A percentile compares a stretch with the other conserved stretches of the same genome.
These are phyloP conservation scores for Xanthoconium separans DNA, from an alignment of 1,284 basidiomycete genomes.

Conservation along the genomic window DNA sequence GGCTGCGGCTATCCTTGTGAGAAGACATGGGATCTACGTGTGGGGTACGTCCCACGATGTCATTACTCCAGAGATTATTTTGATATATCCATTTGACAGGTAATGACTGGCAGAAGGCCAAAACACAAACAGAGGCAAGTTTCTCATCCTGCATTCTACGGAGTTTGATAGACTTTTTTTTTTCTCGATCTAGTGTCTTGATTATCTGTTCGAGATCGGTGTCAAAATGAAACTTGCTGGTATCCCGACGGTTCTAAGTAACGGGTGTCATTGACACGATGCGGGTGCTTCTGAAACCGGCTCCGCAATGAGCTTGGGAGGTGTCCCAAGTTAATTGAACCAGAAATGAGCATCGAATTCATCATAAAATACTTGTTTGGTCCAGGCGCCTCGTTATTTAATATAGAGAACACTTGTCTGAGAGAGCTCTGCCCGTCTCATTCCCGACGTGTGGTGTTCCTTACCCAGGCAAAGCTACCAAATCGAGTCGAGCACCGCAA, in stretches of 20 bases:
- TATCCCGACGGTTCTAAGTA: constrained; percentile 45
- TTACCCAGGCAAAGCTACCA: no score
- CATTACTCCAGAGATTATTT: neutral
- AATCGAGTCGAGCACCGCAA: neutral
- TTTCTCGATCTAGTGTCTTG: constrained; percentile 58
- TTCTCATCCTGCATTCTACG: neutral
- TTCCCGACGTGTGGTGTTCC: no score
- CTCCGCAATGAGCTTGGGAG: neutral
- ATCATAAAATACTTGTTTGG: neutral
- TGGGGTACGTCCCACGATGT: constrained; percentile 57
- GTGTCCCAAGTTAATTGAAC: neutral
- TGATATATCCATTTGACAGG: constrained; percentile 40
- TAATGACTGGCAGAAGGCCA: constrained; percentile 82
- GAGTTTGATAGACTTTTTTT: neutral
- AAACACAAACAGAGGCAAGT: constrained; percentile 76
- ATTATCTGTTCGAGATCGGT: constrained; percentile 84
- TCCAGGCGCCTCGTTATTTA: neutral
- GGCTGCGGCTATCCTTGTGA: constrained; percentile 76
- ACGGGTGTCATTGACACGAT: neutral
- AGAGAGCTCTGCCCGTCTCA: neutral
- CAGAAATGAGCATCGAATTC: neutral
- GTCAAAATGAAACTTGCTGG: constrained; percentile 75
- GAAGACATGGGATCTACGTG: constrained; percentile 81
- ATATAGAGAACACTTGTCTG: constrained; percentile 1
- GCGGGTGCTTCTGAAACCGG: neutral